Evolutionary conservation across 2,329 filamentous ascomycete genomes (phyloP).

Genomic region (Arthrobotrys musiformis): DNA sequence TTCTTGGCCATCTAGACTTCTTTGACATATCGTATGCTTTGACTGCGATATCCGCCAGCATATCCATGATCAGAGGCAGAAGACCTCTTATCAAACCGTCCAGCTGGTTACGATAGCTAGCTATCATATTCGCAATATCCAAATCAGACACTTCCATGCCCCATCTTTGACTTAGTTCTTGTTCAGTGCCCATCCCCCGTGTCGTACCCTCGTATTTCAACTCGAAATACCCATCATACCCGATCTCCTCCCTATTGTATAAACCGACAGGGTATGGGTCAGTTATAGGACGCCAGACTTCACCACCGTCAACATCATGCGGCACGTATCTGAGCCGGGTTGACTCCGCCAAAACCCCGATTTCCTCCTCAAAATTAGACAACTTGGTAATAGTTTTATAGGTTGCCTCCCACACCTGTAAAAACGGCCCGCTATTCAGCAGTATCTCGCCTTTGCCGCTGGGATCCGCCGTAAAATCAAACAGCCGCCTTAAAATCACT

Average conservation of each 20-base stretch:
- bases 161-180: conserved; percentile 3
- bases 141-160: not conserved
- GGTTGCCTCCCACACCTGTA: conserved; percentile 1
- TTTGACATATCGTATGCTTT: not conserved
- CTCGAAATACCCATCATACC: conserved; percentile 8
- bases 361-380: not conserved
- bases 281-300: not conserved
- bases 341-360: not conserved
- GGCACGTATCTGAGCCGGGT: not conserved
- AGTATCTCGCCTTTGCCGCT: not conserved
- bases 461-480: conserved; percentile 6
- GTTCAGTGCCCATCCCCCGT: not conserved
- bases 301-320: not conserved
- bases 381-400: not conserved
- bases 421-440: conserved; percentile 19
- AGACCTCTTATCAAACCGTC: conserved; percentile 2
- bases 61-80: conserved; percentile 14
- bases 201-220: conserved; percentile 6
- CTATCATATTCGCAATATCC: not conserved
- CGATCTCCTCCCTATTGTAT: not conserved
- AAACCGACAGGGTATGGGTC: conserved; percentile 7
- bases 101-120: not conserved
- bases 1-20: not conserved
- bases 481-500: not conserved
- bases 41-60: conserved; percentile 22